Base-by-base conservation (phyloP, 164 flowering plant genomes). In the Cinnamomum micranthum region DNA sequence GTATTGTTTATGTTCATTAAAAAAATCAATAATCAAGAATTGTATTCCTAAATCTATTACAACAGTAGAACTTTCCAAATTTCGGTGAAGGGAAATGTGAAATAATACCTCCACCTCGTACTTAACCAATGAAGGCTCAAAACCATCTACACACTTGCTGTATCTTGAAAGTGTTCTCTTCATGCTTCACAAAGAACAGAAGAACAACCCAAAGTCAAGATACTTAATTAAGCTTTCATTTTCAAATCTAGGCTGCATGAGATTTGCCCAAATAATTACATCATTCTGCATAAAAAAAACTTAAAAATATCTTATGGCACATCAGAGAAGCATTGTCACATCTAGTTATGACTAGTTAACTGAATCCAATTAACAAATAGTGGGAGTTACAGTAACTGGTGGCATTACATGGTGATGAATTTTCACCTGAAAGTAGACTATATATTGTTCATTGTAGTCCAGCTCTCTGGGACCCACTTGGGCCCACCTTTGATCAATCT, bases 81-180 rank as follows among this genome's bases (percentile, higher is more conserved):
- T n/a, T 31, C 1, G 14, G 68, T 14, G 22, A 20, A 1, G 72
- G 28, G 66, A 77, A 28, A 68, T 51, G 28, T 10, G 10, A 70
- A 24, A 31, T 28, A 68, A 35, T 86, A 91, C 97, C 97, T 92
- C 92, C 22, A 79, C 68, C 58, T 83, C 86, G 60, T 74, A 35
- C 73, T 84, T 88, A 65, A 72, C 76, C 17, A 72, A 17, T 60
- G 86, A 47, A 66, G 78, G 23, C 64, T 87, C 86, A 60, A 88
- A 70, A 64, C 82, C 73, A 73, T 86, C 87, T 50, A 69, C 41
- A 77, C 82, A 79, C 62, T 85, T 87, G 80, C 80, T 83, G 85
- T 92, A 92, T 85, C 97, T 90, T 33, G 90, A 78, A 74, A 92
- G 84, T 25, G 85, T 92, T 69, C 71, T 71, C 76, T 83, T 86